Evolutionary conservation across 805 yeast genomes (phyloP).

Genomic region (Saccharomyces eubayanus): DNA sequence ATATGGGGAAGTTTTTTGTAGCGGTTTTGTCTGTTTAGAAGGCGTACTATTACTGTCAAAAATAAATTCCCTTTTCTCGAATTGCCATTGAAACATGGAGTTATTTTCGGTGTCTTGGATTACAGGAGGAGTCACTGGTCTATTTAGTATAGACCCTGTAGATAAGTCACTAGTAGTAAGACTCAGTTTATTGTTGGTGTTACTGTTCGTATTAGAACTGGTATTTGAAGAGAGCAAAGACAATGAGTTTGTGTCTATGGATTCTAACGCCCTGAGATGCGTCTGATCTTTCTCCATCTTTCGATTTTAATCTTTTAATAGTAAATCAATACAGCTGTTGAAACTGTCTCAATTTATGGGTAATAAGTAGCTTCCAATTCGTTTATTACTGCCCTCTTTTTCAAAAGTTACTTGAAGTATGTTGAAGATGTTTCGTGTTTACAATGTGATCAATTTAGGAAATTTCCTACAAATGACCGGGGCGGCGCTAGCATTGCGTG

Average conservation of each 20-base stretch:
- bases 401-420: not conserved
- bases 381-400: not conserved
- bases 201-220: conserved; percentile 4
- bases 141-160: conserved; percentile 1
- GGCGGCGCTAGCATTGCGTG: not conserved
- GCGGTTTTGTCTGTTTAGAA: conserved; percentile 12
- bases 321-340: not conserved
- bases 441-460: not conserved
- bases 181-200: conserved; percentile 6
- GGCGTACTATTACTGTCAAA: conserved; percentile 30
- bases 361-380: not conserved
- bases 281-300: conserved; percentile 1
- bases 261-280: conserved; percentile 18
- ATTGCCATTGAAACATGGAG: conserved; percentile 22
- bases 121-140: conserved; percentile 12
- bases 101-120: conserved; percentile 9
- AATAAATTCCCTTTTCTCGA: conserved; percentile 21
- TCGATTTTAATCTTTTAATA: not conserved
- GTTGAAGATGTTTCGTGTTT: not conserved
- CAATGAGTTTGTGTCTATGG: conserved; percentile 22
- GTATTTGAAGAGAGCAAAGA: conserved; percentile 20
- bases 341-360: not conserved
- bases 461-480: not conserved
- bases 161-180: not conserved
- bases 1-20: not conserved